Base-by-base conservation (phyloP, 495 filamentous ascomycete genomes). In the Penicillium waksmanii region DNA sequence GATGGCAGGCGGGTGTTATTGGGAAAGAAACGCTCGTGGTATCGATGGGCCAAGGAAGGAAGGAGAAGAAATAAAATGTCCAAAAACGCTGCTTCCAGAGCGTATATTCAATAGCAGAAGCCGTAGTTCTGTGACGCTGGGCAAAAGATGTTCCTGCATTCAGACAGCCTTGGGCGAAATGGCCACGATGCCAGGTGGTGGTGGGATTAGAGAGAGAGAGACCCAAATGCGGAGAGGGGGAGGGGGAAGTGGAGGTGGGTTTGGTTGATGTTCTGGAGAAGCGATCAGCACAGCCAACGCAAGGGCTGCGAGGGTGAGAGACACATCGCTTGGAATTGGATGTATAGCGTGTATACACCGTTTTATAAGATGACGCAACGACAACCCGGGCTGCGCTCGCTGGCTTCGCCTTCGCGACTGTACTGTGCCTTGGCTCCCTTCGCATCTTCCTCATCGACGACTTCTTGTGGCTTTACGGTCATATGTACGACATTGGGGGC, bases 401-500 rank as follows among this genome's bases (percentile, higher is more conserved):
- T 82, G 40, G 77, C 80, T 43, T 85, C 82, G 46, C 86, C 77
- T 35, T 88, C 85, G 43, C 86, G 78, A 31, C 71, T 73, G 42
- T 79, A 78, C 23, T 81, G 81, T 42, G 82, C 75, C 75, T 96
- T 96, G 35, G 84, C 78, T 23, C 83, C 87, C 70, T 93, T 93
- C 36, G 85, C 85, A 59, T 96, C 93, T 70, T 93, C 92, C 67
- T 97, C 93, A 59, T 97, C 92, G 56, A 93, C 83, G 58, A 95
- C 79, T 61, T 97, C 93, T 72, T 92, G 88, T 2, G 93, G 93
- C 65, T 90, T 89, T 55, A 97, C 84, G 19, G 91, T 95, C 93
- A 97, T 96, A 76, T 97, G 93, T 13, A 97, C 86, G 52, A 96
- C 91, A 65, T 96, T 96, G 7, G 80, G 79, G 23, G 89, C 79